Conservation (phyloP, 352 stramenopile species). For the Globisporangium cylindrosporum region DNA sequence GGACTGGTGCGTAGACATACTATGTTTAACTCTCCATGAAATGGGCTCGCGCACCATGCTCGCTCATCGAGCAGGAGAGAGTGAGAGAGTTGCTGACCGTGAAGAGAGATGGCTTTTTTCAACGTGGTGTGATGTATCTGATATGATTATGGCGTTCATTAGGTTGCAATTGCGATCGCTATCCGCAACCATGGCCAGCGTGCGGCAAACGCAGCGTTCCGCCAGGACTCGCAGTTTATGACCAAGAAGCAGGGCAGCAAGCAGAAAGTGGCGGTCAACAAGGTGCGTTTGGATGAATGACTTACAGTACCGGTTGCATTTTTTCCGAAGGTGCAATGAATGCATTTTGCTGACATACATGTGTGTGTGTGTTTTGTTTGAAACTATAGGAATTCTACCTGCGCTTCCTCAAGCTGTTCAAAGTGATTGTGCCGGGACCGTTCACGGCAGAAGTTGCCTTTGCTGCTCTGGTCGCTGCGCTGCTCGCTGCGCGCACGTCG, state of each 20-base stretch:
- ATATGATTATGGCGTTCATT: slow-evolving; percentile 8
- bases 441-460: slow-evolving; percentile 74
- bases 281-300: slow-evolving; percentile 18
- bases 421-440: slow-evolving; percentile 62
- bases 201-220: slow-evolving; percentile 41
- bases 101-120: background rate
- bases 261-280: slow-evolving; percentile 69
- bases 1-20: slow-evolving; percentile 32
- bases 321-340: background rate
- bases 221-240: slow-evolving; percentile 67
- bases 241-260: slow-evolving; percentile 69
- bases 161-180: slow-evolving; percentile 58
- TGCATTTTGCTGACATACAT: background rate
- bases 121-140: background rate
- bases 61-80: background rate
- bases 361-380: background rate
- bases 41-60: background rate
- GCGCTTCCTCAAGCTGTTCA: slow-evolving; percentile 68
- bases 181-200: slow-evolving; percentile 68
- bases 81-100: background rate
- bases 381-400: slow-evolving; percentile 42
- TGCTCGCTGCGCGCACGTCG: slow-evolving; percentile 67
- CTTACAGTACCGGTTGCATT: background rate
- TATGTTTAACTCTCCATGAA: background rate
- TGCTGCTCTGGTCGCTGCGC: slow-evolving; percentile 52